These are phyloP conservation scores for Psidium friedrichsthalianum DNA, from an alignment of 345 rosid genomes.

Conservation along the genomic window DNA sequence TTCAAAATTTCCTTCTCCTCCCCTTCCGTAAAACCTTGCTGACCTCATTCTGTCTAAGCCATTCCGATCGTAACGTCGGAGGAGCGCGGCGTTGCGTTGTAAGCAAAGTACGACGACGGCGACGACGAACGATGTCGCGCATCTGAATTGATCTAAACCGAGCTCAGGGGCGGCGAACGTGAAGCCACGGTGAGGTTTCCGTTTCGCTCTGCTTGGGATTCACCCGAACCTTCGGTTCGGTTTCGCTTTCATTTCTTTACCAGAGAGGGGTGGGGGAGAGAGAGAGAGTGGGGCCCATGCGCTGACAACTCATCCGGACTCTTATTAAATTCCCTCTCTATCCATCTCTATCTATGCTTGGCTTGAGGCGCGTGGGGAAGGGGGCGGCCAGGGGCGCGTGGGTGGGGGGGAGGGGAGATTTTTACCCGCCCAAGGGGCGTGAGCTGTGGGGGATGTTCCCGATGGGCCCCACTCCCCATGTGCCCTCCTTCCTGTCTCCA, in stretches of 20 bases:
- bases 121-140: neutral
- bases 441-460: slow-evolving; percentile 41
- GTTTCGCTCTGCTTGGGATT: neutral
- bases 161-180: neutral
- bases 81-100: neutral
- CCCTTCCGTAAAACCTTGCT: too few relatives aligned
- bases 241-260: neutral
- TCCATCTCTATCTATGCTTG: neutral
- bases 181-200: neutral
- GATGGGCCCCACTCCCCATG: slow-evolving; percentile 89
- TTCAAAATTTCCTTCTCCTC: neutral
- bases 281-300: neutral
- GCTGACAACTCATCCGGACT: neutral
- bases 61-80: too few relatives aligned
- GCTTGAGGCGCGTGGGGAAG: neutral
- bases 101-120: neutral
- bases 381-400: neutral
- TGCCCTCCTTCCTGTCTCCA: slow-evolving; percentile 98
- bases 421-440: slow-evolving; percentile 11
- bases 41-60: too few relatives aligned
- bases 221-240: neutral
- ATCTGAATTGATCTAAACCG: neutral
- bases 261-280: neutral
- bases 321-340: neutral
- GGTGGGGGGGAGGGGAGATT: neutral